phyloP scores from a whole-genome alignment of 257 asterid species.

The Buddleja alternifolia region DNA sequence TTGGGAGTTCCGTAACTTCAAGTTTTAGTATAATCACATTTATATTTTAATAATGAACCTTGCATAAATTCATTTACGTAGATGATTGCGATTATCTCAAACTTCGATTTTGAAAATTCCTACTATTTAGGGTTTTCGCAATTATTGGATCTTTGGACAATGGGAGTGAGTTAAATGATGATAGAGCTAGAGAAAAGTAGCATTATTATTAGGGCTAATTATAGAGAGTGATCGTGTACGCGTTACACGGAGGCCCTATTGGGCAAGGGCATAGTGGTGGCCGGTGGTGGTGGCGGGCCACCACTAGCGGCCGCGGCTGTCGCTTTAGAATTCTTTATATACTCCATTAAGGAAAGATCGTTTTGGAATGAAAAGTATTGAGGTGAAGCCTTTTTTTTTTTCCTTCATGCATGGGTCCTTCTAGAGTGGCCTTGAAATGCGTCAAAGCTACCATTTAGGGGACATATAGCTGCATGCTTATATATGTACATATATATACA shows the following conservation, averaged over 20 bases:
- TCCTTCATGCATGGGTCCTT: constrained; percentile 18
- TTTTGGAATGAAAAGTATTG: not conserved
- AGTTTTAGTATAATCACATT: no score
- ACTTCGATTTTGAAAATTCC: no score
- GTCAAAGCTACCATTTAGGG: constrained; percentile 19
- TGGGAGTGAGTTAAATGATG: no score
- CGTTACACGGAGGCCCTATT: not conserved
- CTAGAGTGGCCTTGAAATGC: constrained; percentile 19
- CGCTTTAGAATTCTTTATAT: not conserved
- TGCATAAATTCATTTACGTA: no score
- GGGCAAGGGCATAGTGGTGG: constrained; percentile 13
- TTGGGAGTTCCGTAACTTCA: no score
- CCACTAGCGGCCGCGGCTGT: constrained; percentile 13
- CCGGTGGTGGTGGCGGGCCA: constrained; percentile 41
- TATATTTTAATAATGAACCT: no score
- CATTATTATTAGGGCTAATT: not conserved
- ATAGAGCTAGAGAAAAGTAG: no score
- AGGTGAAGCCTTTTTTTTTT: not conserved
- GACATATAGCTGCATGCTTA: constrained; percentile 31
- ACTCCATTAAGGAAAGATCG: not conserved
- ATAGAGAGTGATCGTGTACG: not conserved
- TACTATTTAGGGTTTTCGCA: no score
- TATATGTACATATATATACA: constrained; percentile 26
- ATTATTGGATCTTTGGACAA: no score
- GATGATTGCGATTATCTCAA: no score